Conservation (phyloP, 2,329 filamentous ascomycete species). For the Botryotinia globosa region DNA sequence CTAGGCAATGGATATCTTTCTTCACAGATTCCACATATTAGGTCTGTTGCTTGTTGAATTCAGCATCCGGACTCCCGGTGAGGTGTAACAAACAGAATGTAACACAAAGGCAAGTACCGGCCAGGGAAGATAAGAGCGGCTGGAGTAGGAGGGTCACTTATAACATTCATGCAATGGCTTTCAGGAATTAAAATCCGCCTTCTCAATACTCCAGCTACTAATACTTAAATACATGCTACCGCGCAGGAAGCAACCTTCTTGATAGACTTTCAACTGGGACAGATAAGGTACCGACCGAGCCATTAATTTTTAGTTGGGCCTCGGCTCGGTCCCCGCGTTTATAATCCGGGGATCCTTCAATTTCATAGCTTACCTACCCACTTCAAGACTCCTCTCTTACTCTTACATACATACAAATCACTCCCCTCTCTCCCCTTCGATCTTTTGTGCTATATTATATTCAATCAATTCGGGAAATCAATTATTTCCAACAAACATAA, state of each 20-base stretch:
- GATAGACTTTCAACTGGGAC: neutral
- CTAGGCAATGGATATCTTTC: too few relatives aligned
- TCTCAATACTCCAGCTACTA: neutral
- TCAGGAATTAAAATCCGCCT: neutral
- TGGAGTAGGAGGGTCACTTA: neutral
- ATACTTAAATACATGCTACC: too few relatives aligned
- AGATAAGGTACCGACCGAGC: neutral
- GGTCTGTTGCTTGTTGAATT: neutral
- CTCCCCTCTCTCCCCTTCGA: neutral
- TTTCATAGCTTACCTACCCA: neutral
- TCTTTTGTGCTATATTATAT: neutral
- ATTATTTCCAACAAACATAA: neutral
- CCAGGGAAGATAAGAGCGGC: neutral
- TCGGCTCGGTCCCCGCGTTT: conserved; percentile 15
- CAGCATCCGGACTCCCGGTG: neutral
- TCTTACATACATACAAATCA: neutral
- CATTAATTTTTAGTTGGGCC: neutral
- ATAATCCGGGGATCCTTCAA: conserved; percentile 3
- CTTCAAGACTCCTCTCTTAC: neutral
- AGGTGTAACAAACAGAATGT: neutral
- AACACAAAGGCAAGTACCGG: neutral
- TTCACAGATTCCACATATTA: neutral
- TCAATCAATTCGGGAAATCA: neutral
- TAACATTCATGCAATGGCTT: neutral
- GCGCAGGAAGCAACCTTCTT: neutral